Conservation (phyloP, 345 rosid genomes). For the Clausena lansium region DNA sequence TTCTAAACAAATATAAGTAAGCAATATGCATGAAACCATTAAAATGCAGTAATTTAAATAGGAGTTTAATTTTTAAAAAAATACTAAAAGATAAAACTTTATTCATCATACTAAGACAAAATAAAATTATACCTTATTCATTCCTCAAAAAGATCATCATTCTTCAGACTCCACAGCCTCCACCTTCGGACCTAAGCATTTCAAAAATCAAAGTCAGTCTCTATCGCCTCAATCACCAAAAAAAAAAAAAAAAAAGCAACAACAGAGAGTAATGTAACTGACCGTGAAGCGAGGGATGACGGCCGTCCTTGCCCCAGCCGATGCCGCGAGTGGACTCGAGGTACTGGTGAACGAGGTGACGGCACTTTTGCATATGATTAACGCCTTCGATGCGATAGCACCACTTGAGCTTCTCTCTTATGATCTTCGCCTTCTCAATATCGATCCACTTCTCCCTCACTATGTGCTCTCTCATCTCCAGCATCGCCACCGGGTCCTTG, state of each 20-base stretch:
- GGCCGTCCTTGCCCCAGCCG: conserved; percentile 99
- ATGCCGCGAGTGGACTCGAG: conserved; percentile 96
- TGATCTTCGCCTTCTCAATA: conserved; percentile 96
- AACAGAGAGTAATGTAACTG: not conserved
- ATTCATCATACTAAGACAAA: not conserved
- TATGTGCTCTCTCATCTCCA: conserved; percentile 96
- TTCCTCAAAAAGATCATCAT: conserved; percentile 13
- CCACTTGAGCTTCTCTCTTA: conserved; percentile 87
- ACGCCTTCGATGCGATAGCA: conserved; percentile 98
- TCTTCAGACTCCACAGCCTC: conserved; percentile 48
- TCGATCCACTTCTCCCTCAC: conserved; percentile 98
- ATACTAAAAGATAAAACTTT: not conserved
- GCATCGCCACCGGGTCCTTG: conserved; percentile 97
- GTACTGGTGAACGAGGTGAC: conserved; percentile 87
- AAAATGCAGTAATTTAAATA: not conserved
- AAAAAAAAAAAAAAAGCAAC: not conserved
- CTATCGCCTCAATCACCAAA: not conserved
- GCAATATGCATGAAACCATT: not conserved
- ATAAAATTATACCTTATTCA: not conserved
- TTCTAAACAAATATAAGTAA: not conserved
- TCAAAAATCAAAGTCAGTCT: conserved; percentile 7
- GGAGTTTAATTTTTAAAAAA: not conserved
- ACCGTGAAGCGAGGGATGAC: conserved; percentile 92
- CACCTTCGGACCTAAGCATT: conserved; percentile 54
- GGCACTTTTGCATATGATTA: conserved; percentile 96